Conservation (phyloP, 2,329 filamentous ascomycete genomes). For the Coleophoma cylindrospora region DNA sequence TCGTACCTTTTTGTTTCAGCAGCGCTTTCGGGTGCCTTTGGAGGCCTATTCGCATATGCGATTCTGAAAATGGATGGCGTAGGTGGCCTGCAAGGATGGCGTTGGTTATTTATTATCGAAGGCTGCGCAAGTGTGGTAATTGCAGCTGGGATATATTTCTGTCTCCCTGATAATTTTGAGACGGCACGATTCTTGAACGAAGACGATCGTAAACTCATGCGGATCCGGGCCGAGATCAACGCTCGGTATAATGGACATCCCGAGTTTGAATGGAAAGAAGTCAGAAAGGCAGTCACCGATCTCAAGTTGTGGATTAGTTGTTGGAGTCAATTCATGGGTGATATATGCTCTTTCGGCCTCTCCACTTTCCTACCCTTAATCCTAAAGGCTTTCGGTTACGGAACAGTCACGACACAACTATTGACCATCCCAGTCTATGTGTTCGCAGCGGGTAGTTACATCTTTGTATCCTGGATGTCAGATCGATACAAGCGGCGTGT, state of each 20-base stretch:
- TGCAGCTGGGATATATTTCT: conserved; percentile 38
- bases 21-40: conserved; percentile 45
- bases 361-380: conserved; percentile 54
- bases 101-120: conserved; percentile 45
- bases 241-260: conserved; percentile 10
- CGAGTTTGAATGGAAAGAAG: conserved; percentile 45
- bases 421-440: conserved; percentile 53
- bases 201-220: conserved; percentile 46
- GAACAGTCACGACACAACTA: conserved; percentile 44
- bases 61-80: conserved; percentile 40
- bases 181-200: conserved; percentile 42
- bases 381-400: conserved; percentile 45
- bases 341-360: conserved; percentile 41
- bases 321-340: conserved; percentile 12
- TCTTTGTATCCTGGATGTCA: conserved; percentile 38
- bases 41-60: conserved; percentile 49
- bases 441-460: conserved; percentile 39
- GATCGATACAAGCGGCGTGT: conserved; percentile 28
- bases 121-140: conserved; percentile 38
- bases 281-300: conserved; percentile 40
- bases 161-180: conserved; percentile 39
- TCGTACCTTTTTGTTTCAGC: conserved; percentile 48
- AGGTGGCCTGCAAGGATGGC: conserved; percentile 38
- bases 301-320: conserved; percentile 45
- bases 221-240: conserved; percentile 38